Evolutionary conservation across 2,329 filamentous ascomycete species (phyloP), one percentile per base, ranked within the genome.

Genomic region (Emergomyces pasteurianus): DNA sequence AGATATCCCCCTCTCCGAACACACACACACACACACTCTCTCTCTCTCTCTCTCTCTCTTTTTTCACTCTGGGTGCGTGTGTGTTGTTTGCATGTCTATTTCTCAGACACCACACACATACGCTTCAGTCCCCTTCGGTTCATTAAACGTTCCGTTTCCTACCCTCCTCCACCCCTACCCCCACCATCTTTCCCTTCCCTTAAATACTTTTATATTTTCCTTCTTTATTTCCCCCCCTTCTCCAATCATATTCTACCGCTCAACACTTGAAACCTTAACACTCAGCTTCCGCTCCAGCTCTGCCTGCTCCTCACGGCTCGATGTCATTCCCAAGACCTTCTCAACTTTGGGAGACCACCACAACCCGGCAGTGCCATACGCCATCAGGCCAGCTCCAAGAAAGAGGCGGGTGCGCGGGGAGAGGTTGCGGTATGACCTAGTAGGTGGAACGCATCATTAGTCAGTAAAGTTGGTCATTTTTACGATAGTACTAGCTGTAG

Each of bases 291-390:
- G 67, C 61, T 83, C 79, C 64, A 95, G 72, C 14, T 82, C 82
- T 62, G 85, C 83, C 71, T 84, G 86, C 70, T 95, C 90, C 69
- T 87, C 79, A 63, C 89, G 85, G 0, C 85, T 87, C 1, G 91
- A 83, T 46, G 82, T 85, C 72, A 90, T 82, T 7, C 88, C 88
- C 63, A 92, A 81, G 49, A 81, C 84, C 70, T 88, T 82, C 74
- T 92, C 91, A 18, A 87, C 84, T 61, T 80, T 80, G 70, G 92
- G 88, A 5, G 87, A 85, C 21, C 89, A 70, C 70, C 87, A 86
- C n/a, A 94, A 80, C 18, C 90, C 92, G 47, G 84, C 77, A 47
- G 79, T 77, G 16, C 89, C 90, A 83, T 90, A 96, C 40, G 83
- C 83, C 69, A 96, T 84, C 65, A 95, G 75, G 67, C 85, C 87